Base-by-base conservation (phyloP, 805 yeast species). In the Peterozyma xylosa region DNA sequence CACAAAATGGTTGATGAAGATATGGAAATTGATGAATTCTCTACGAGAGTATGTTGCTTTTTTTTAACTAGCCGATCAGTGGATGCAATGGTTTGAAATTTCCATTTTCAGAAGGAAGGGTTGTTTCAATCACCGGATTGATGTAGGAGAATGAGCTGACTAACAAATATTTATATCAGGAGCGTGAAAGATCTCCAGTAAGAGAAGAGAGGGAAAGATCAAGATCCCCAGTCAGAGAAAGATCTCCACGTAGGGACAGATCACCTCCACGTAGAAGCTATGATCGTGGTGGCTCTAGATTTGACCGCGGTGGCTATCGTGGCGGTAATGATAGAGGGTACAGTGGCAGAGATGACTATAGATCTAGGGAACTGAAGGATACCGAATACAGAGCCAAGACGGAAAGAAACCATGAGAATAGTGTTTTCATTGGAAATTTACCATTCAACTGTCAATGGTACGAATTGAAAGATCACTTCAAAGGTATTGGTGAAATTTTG, bases 361-460 rank as follows among this genome's bases (percentile, higher is more conserved):
- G 60, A 39, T 27, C 33, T 29, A 30, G 40, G 29, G 40, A 32
- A 5, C 34, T 13, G 15, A 32, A 32, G 34, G 34, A 30, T 18
- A 30, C 13, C 33, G 61, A 63, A 7, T 62, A 56, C 42, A 63
- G 64, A 48, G 60, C 63, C 32, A 70, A 67, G 50, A 60, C 66
- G 29, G 70, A 68, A 42, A 73, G 89, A 64, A 78, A 82, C 59
- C 81, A 80, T 58, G 73, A 71, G 39, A 81, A 82, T 57, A 80
- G 87, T 47, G 68, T 84, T 37, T 85, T 85, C 54, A 73, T 85
- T 38, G 90, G 91, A 9, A 84, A 84, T 57, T 67, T 85, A 43
- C 86, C 90, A 5, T 85, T 74, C 57, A 76, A 74, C 42, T 70
- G 78, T 50, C 73, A 79, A 32, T 73, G 85, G 53, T 63, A 67